Percentiles rank a stretch among this genome's conserved stretches.
These are phyloP conservation scores for Auricularia auricula-judae DNA, from an alignment of 768 basidiomycete genomes.

Conservation along the genomic window DNA sequence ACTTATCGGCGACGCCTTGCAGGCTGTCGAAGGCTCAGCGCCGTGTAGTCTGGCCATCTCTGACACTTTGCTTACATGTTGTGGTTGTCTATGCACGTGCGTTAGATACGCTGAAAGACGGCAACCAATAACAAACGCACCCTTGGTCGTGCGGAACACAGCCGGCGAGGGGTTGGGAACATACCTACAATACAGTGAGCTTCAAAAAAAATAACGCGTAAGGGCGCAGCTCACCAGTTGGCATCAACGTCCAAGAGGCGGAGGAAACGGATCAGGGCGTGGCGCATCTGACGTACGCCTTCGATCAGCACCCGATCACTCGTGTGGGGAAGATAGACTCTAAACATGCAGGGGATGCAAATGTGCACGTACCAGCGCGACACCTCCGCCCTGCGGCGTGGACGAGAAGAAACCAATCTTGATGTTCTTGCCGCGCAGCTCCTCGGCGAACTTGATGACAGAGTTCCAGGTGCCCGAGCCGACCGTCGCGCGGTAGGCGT, in stretches of 20 bases:
- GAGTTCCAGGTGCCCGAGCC: conserved; percentile 69
- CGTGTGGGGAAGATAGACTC: not conserved
- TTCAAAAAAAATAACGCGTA: conserved; percentile 8
- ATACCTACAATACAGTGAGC: conserved; percentile 39
- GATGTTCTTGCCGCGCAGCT: conserved; percentile 75
- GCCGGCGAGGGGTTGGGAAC: conserved; percentile 81
- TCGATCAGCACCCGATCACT: not conserved
- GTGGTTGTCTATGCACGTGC: conserved; percentile 56
- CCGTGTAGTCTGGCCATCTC: conserved; percentile 13
- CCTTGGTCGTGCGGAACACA: conserved; percentile 83
- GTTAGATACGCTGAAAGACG: conserved; percentile 4
- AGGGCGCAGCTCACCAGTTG: conserved; percentile 53
- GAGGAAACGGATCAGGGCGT: conserved; percentile 84
- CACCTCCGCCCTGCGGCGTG: conserved; percentile 93
- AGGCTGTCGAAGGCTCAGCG: conserved; percentile 22
- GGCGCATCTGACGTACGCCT: conserved; percentile 60
- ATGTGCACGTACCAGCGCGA: conserved; percentile 62
- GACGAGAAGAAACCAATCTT: conserved; percentile 93
- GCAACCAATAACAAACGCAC: not conserved
- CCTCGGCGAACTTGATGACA: conserved; percentile 70
- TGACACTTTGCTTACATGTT: conserved; percentile 38
- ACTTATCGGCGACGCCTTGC: conserved; percentile 80
- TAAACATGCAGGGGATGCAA: not conserved
- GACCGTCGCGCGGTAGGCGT: conserved; percentile 66
- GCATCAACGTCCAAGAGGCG: conserved; percentile 67